A percentile compares a stretch with the other conserved stretches of the same genome.
Conservation (phyloP, 2,329 filamentous ascomycete species). For the Juglanconis sp. region DNA sequence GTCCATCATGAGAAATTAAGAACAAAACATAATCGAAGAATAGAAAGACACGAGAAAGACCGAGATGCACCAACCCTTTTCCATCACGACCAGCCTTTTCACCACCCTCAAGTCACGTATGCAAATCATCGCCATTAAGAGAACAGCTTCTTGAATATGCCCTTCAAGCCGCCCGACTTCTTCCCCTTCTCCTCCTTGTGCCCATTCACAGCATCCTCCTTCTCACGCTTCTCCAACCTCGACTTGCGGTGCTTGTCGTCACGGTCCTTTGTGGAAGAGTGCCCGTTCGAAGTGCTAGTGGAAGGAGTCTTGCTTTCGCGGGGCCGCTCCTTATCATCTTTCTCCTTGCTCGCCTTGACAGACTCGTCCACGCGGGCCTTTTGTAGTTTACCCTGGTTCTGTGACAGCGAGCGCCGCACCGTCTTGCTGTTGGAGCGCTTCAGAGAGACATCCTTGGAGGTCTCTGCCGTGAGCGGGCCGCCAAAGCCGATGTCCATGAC, state of each 20-base stretch:
- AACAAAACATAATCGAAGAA: neutral
- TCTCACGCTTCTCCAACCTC: slow-evolving; percentile 16
- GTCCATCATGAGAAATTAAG: neutral
- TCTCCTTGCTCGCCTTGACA: slow-evolving; percentile 9
- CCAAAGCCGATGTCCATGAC: slow-evolving; percentile 23
- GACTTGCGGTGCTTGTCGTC: slow-evolving; percentile 18
- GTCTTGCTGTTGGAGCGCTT: slow-evolving; percentile 16
- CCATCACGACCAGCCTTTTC: neutral
- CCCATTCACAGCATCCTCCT: slow-evolving; percentile 11
- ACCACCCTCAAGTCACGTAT: neutral
- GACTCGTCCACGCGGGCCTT: slow-evolving; percentile 24
- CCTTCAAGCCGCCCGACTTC: slow-evolving; percentile 16
- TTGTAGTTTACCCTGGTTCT: slow-evolving; percentile 22
- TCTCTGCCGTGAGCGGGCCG: slow-evolving; percentile 16
- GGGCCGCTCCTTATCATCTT: neutral
- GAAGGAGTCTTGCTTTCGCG: neutral
- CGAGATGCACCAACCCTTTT: neutral
- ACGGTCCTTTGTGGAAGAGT: slow-evolving; percentile 1
- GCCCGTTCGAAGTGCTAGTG: neutral
- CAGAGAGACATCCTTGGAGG: neutral
- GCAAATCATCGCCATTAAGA: neutral
- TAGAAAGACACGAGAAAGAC: too few species aligned
- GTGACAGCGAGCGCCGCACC: slow-evolving; percentile 28
- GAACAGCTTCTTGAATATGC: slow-evolving; percentile 19
- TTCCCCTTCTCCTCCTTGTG: slow-evolving; percentile 16